Evolutionary conservation across 228 moss, liverwort and hornwort species (phyloP).

Genomic region (Sphagnum fallax): DNA sequence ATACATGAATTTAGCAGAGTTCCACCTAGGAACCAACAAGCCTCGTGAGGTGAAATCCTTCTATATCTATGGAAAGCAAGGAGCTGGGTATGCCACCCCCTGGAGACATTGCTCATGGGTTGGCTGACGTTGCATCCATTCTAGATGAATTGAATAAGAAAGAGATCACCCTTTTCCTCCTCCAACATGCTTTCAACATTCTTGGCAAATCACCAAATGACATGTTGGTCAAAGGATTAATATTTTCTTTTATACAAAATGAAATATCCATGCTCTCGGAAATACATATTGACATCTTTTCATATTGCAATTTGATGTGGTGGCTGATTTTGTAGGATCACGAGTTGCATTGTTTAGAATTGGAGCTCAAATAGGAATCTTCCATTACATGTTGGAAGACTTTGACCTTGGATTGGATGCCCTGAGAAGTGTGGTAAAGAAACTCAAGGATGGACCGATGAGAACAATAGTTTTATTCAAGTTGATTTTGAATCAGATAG

Average conservation of each 20-base stretch:
- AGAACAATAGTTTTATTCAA: conserved; percentile 53
- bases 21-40: conserved; percentile 69
- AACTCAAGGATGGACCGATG: conserved; percentile 48
- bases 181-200: conserved; percentile 63
- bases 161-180: conserved; percentile 57
- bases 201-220: conserved; percentile 20
- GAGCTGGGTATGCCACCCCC: conserved; percentile 38
- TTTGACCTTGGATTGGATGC: conserved; percentile 34
- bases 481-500: conserved; percentile 70
- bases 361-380: conserved; percentile 73
- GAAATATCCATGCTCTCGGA: too few species aligned
- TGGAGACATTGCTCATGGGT: conserved; percentile 63
- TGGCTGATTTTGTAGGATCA: conserved; percentile 26
- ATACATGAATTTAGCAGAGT: conserved; percentile 58
- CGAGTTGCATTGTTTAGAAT: conserved; percentile 65
- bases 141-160: conserved; percentile 62
- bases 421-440: conserved; percentile 36
- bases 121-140: conserved; percentile 59
- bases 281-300: too few species aligned
- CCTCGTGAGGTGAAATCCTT: conserved; percentile 55
- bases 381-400: conserved; percentile 44
- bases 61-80: conserved; percentile 65
- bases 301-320: too few species aligned
- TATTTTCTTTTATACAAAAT: too few species aligned
- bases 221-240: too few species aligned